These are phyloP conservation scores for Cetraspora pellucida DNA, from an alignment of 192 early-diverging fungal species.

Conservation along the genomic window DNA sequence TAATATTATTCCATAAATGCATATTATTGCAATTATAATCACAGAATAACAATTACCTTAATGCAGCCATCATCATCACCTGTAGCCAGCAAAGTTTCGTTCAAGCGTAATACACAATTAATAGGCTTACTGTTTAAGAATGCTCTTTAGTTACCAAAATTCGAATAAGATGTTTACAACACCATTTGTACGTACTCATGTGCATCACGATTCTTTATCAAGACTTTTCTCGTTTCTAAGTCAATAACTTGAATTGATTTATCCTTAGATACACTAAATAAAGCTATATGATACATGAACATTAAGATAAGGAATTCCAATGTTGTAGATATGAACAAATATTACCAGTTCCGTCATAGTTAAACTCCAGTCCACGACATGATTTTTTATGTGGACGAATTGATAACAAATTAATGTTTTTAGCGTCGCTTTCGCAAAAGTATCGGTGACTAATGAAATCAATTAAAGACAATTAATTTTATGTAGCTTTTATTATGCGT, in stretches of 20 bases:
- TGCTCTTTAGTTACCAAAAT: neutral
- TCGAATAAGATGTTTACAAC: neutral
- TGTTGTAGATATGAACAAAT: too few species aligned
- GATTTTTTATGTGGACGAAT: slow-evolving; percentile 79
- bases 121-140: slow-evolving; percentile 65
- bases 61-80: slow-evolving; percentile 92
- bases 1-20: neutral
- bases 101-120: slow-evolving; percentile 73
- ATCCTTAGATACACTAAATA: slow-evolving; percentile 87
- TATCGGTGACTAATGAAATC: slow-evolving; percentile 40
- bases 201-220: slow-evolving; percentile 71
- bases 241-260: slow-evolving; percentile 80
- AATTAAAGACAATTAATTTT: neutral
- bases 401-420: slow-evolving; percentile 53
- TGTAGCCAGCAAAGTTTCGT: slow-evolving; percentile 80
- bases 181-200: slow-evolving; percentile 69
- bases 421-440: slow-evolving; percentile 24
- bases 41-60: slow-evolving; percentile 53
- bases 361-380: slow-evolving; percentile 82
- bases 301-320: neutral
- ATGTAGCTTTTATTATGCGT: neutral
- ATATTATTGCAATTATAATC: slow-evolving; percentile 8
- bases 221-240: slow-evolving; percentile 70
- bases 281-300: slow-evolving; percentile 40
- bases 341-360: slow-evolving; percentile 69